Percentiles rank a stretch among this genome's conserved stretches.
These are phyloP conservation scores for Ogataea allantospora DNA, from an alignment of 805 yeast species.

Conservation along the genomic window DNA sequence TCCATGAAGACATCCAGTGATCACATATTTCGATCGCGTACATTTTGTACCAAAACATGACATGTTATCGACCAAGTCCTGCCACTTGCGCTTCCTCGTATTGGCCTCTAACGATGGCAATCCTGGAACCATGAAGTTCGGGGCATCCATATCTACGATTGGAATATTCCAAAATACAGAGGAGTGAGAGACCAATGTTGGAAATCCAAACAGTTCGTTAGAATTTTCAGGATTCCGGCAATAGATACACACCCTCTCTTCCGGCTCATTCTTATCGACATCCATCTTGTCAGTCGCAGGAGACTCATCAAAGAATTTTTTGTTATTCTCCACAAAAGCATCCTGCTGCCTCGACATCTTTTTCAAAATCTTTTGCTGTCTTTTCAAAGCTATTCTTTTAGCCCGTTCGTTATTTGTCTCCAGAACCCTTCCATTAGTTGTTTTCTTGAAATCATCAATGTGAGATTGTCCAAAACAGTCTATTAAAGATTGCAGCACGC, in stretches of 20 bases:
- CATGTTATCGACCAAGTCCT: constrained; percentile 27
- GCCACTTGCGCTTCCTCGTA: constrained; percentile 16
- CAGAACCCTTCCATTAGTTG: constrained; percentile 39
- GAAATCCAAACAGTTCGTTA: constrained; percentile 55
- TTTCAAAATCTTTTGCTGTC: constrained; percentile 59
- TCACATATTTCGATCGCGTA: constrained; percentile 31
- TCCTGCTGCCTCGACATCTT: constrained; percentile 58
- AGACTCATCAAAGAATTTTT: constrained; percentile 24
- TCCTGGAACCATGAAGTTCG: constrained; percentile 25
- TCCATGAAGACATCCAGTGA: constrained; percentile 52
- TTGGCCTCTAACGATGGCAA: constrained; percentile 8
- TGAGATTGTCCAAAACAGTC: constrained; percentile 58
- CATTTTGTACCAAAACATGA: constrained; percentile 31
- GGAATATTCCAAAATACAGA: constrained; percentile 52
- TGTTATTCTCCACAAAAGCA: constrained; percentile 42
- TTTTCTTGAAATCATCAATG: constrained; percentile 47
- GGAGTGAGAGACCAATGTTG: constrained; percentile 46
- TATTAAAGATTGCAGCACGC: constrained; percentile 49
- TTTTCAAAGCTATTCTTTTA: constrained; percentile 56
- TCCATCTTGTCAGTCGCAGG: constrained; percentile 14
- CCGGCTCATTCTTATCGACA: constrained; percentile 19
- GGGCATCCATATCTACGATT: constrained; percentile 30
- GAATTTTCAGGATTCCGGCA: constrained; percentile 54
- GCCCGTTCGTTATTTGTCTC: constrained; percentile 58
- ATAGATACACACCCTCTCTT: constrained; percentile 46